Base-by-base conservation (phyloP, 306 rosid species). In the Psophocarpus tetragonolobus region DNA sequence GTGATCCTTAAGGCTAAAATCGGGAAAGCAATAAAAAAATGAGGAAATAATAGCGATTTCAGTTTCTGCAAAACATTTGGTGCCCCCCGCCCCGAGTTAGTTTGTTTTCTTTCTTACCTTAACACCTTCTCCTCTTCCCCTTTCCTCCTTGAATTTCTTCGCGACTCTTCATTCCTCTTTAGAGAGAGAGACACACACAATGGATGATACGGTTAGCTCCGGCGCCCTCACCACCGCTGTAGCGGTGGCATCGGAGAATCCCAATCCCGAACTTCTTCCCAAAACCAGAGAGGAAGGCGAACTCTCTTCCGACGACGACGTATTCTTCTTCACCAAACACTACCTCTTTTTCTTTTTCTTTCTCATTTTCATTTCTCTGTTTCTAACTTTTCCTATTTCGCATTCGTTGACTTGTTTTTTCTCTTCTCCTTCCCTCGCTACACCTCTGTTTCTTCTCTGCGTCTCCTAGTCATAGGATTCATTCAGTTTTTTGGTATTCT, bases 271-370 rank as follows among this genome's bases (percentile, higher is more conserved):
- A 8, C 51, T 44, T 41, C 80, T 86, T 15, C 64, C 86, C 79
- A 81, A 80, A 66, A 21, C 61, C 83, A 88, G 84, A 85, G 98
- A 94, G 86, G 98, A 94, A 81, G 98, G 98, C 81, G 98, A 94
- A 76, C 84, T 90, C 21, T 88, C 92, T 41, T 90, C 97, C 51
- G 90, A 88, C 57, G 88, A 72, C 6, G 81, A 87, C 6, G 90
- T 89, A 81, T 76, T 82, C 33, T 9, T 69, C 73, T 42, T 21
- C 81, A 60, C 69, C 63, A 44, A 81, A 51, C 85, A 87, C 84
- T 81, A 79, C 6, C 53, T 75, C 21, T 2, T 48, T 4, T 30
- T 51, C 68, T 4, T 30, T 51, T 72, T 5, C 0, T 4, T 63
- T 33, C n/a, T 51, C 5, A 6, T 20, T 53, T 53, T 50, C 17